These are phyloP conservation scores for Ustilago bromivora DNA, from an alignment of 1,284 basidiomycete species.

Conservation along the genomic window DNA sequence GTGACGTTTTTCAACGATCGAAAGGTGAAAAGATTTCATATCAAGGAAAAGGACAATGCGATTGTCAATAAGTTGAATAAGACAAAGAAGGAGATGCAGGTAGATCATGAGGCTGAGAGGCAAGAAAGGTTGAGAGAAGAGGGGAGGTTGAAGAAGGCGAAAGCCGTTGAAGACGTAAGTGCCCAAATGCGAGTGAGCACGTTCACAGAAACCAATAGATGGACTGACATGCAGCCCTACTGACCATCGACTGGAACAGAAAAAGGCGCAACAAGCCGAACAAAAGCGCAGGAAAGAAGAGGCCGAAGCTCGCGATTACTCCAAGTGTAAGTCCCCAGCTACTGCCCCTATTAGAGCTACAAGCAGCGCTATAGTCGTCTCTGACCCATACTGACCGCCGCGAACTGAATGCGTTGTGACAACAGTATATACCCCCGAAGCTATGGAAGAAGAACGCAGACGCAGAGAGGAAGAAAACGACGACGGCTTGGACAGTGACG, in stretches of 20 bases:
- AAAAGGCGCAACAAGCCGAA: slow-evolving; percentile 53
- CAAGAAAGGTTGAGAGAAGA: slow-evolving; percentile 73
- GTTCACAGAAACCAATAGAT: not conserved
- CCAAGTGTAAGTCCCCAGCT: slow-evolving; percentile 68
- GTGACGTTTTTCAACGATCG: slow-evolving; percentile 94
- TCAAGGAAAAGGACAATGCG: slow-evolving; percentile 83
- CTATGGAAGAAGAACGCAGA: slow-evolving; percentile 58
- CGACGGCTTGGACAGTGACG: slow-evolving; percentile 57
- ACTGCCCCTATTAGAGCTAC: not conserved
- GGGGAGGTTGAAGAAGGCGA: slow-evolving; percentile 58
- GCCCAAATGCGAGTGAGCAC: not conserved
- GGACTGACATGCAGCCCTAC: not conserved
- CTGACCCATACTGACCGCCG: no score
- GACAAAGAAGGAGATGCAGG: slow-evolving; percentile 78
- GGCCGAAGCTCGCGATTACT: slow-evolving; percentile 64
- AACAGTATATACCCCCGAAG: slow-evolving; percentile 61
- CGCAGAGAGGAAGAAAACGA: slow-evolving; percentile 49
- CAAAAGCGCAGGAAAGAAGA: slow-evolving; percentile 74
- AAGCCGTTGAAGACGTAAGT: slow-evolving; percentile 55
- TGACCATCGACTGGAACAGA: slow-evolving; percentile 16
- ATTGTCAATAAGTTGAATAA: slow-evolving; percentile 96
- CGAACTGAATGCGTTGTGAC: not conserved
- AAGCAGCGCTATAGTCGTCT: no score
- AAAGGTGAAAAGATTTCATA: slow-evolving; percentile 76
- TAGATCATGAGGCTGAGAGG: slow-evolving; percentile 90